These are phyloP conservation scores for Silene latifolia DNA, from an alignment of 148 eudicot genomes.

Conservation along the genomic window DNA sequence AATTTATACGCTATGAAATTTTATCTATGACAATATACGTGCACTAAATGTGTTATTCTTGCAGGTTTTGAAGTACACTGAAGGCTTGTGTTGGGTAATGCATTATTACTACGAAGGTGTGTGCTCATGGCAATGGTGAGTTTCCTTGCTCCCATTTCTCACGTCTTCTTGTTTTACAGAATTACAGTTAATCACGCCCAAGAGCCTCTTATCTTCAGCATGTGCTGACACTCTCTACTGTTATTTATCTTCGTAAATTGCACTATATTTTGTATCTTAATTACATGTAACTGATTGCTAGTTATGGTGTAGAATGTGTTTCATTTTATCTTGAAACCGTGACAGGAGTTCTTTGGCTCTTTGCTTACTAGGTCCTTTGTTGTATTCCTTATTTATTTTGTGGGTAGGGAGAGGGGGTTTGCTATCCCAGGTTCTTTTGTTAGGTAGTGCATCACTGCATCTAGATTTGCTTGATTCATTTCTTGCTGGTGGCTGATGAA, in stretches of 20 bases:
- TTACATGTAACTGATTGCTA: not conserved
- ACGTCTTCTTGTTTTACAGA: constrained; percentile 1
- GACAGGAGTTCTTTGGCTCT: not conserved
- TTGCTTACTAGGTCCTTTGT: no score
- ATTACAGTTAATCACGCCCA: not conserved
- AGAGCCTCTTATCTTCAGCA: not conserved
- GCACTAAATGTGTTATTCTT: constrained; percentile 7
- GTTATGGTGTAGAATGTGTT: not conserved
- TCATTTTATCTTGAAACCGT: not conserved
- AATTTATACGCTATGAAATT: not conserved
- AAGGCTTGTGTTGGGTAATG: constrained; percentile 99
- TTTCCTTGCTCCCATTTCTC: not conserved
- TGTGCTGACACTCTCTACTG: not conserved
- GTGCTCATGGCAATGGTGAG: constrained; percentile 95
- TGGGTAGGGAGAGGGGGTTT: no score
- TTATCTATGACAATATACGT: not conserved
- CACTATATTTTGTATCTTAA: not conserved
- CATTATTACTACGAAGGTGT: constrained; percentile 98
- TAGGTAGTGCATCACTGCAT: not conserved
- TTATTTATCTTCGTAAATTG: not conserved
- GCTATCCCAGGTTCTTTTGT: not conserved
- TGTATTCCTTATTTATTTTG: no score
- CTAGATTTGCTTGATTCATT: not conserved
- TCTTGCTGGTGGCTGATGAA: not conserved
- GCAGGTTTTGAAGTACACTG: constrained; percentile 76